Conservation (phyloP, 495 filamentous ascomycete genomes). For the Daldinia vernicosa region DNA sequence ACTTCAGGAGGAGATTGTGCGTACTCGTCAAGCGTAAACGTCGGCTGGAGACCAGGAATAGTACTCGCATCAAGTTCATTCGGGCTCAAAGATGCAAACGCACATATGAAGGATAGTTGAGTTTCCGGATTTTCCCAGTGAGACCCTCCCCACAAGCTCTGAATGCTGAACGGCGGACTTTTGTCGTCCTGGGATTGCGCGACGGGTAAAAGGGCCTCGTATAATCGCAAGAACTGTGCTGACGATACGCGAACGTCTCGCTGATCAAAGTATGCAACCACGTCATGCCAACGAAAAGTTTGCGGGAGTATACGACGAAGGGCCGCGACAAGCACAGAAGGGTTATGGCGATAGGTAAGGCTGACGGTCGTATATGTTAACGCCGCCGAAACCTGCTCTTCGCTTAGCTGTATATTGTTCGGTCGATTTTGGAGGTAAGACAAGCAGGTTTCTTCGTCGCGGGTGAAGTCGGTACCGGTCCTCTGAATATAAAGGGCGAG, state of each 20-base stretch:
- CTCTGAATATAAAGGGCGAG: slow-evolving; percentile 82
- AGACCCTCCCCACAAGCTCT: slow-evolving; percentile 85
- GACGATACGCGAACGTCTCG: slow-evolving; percentile 76
- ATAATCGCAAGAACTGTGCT: slow-evolving; percentile 81
- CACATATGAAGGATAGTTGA: slow-evolving; percentile 88
- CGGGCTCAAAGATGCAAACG: slow-evolving; percentile 73
- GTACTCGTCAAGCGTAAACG: slow-evolving; percentile 81
- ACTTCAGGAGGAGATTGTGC: slow-evolving; percentile 73
- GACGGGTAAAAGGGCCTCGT: slow-evolving; percentile 74
- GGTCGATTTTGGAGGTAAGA: slow-evolving; percentile 69
- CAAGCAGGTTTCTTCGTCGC: slow-evolving; percentile 59
- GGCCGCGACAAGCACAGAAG: slow-evolving; percentile 73
- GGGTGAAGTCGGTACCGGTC: slow-evolving; percentile 69
- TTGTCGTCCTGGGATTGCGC: slow-evolving; percentile 63
- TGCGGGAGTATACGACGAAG: slow-evolving; percentile 55
- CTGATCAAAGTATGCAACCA: slow-evolving; percentile 85
- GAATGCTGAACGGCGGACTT: slow-evolving; percentile 66
- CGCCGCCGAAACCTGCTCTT: slow-evolving; percentile 82
- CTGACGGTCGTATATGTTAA: slow-evolving; percentile 81
- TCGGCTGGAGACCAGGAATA: slow-evolving; percentile 79
- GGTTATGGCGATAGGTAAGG: slow-evolving; percentile 74
- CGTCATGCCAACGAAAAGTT: slow-evolving; percentile 83
- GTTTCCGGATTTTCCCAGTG: slow-evolving; percentile 85
- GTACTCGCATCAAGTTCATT: slow-evolving; percentile 82
- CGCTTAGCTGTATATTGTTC: slow-evolving; percentile 73